A percentile compares a stretch with the other conserved stretches of the same genome.
Conservation (phyloP, 352 stramenopile genomes). For the Hyaloperonospora arabidopsidis region DNA sequence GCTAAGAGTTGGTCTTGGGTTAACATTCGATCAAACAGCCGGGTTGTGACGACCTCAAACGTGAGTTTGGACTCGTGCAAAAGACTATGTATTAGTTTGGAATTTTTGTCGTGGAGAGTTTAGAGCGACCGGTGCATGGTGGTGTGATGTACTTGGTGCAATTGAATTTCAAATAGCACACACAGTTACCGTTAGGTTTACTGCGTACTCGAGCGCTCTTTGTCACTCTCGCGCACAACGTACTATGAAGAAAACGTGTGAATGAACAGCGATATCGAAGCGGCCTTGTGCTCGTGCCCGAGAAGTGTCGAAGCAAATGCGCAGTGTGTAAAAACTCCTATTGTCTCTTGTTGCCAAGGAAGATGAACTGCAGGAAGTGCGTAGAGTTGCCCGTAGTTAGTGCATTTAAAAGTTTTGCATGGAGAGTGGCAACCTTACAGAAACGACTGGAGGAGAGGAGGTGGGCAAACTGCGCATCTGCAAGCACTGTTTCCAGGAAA, state of each 20-base stretch:
- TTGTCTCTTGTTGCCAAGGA: constrained; percentile 68
- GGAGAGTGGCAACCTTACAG: constrained; percentile 49
- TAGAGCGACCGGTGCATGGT: constrained; percentile 61
- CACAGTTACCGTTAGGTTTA: constrained; percentile 36
- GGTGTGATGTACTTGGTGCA: constrained; percentile 80
- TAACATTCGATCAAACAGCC: constrained; percentile 79
- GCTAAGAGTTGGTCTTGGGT: constrained; percentile 75
- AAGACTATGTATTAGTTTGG: constrained; percentile 81
- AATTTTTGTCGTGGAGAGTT: constrained; percentile 70
- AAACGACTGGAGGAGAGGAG: constrained; percentile 28
- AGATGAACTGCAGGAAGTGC: constrained; percentile 83
- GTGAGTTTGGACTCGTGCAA: constrained; percentile 65
- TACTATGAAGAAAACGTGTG: constrained; percentile 63
- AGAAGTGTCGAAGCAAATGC: constrained; percentile 68
- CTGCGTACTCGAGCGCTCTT: constrained; percentile 39
- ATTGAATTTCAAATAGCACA: constrained; percentile 73
- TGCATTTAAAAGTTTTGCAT: constrained; percentile 73
- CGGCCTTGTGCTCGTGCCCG: constrained; percentile 74
- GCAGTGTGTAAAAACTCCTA: constrained; percentile 80
- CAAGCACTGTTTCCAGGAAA: constrained; percentile 67
- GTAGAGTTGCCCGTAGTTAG: constrained; percentile 76
- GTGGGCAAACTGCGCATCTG: constrained; percentile 77
- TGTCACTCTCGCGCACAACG: constrained; percentile 45
- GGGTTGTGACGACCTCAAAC: constrained; percentile 62
- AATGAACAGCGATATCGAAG: constrained; percentile 78